phyloP scores from a whole-genome alignment of 2,329 filamentous ascomycete species.

The Hymenoscyphus infarciens region DNA sequence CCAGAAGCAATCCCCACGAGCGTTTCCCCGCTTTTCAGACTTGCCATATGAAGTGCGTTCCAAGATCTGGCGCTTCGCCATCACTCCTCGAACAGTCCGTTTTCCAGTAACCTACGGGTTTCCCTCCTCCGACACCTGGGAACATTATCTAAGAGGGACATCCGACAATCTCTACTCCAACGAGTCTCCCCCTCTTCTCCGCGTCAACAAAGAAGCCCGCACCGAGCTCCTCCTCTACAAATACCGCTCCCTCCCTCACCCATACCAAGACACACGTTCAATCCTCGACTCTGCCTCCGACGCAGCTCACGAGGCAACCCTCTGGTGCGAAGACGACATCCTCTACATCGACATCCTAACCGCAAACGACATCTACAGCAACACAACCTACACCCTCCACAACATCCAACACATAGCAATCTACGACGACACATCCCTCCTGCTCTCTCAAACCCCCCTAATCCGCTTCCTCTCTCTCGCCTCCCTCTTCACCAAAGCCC shows the following conservation, averaged over 20 bases:
- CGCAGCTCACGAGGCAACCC: neutral
- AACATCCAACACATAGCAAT: conserved; percentile 1
- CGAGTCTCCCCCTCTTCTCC: neutral
- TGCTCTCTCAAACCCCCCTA: neutral
- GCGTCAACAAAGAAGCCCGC: conserved; percentile 6
- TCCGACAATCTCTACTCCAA: neutral
- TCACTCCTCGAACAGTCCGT: conserved; percentile 1
- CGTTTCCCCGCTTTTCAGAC: conserved; percentile 1
- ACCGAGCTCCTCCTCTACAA: conserved; percentile 4
- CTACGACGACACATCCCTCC: neutral
- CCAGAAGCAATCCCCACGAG: neutral
- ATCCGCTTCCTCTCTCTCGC: conserved; percentile 1
- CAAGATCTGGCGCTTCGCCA: conserved; percentile 4
- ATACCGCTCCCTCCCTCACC: neutral
- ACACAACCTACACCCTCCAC: neutral
- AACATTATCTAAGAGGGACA: conserved; percentile 4
- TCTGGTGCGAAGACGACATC: conserved; percentile 8
- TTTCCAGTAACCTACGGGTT: neutral
- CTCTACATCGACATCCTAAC: conserved; percentile 3
- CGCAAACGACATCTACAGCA: neutral
- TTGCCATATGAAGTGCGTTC: conserved; percentile 5
- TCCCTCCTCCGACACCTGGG: conserved; percentile 1
- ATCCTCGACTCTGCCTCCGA: neutral
- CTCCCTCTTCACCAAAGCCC: conserved; percentile 1
- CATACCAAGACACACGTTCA: neutral